phyloP scores from a whole-genome alignment of 1,139 yeast genomes.

The Suhomyces maxii region DNA sequence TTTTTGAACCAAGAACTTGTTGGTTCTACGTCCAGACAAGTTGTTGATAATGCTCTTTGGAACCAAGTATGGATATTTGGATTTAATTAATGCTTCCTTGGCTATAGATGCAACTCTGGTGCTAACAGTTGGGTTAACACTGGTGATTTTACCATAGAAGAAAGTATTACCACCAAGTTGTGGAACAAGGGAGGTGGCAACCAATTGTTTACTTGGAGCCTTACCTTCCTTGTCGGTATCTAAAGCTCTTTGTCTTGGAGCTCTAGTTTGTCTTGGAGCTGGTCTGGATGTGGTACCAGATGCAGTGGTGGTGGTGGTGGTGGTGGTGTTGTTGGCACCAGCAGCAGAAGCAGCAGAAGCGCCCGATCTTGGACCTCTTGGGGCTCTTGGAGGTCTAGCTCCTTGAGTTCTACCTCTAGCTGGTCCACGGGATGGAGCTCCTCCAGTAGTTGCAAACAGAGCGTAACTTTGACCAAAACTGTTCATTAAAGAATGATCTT shows the following conservation, averaged over 20 bases:
- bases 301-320: background rate
- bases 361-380: slow-evolving; percentile 5
- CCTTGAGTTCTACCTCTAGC: background rate
- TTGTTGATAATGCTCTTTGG: slow-evolving; percentile 38
- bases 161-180: slow-evolving; percentile 31
- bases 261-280: slow-evolving; percentile 9
- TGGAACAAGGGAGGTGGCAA: slow-evolving; percentile 24
- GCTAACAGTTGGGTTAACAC: slow-evolving; percentile 29
- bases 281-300: background rate
- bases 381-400: slow-evolving; percentile 6
- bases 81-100: slow-evolving; percentile 38
- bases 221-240: slow-evolving; percentile 7
- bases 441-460: slow-evolving; percentile 7
- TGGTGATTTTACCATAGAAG: slow-evolving; percentile 41
- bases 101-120: slow-evolving; percentile 46
- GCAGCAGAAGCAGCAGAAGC: slow-evolving; percentile 1
- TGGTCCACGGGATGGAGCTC: background rate
- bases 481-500: slow-evolving; percentile 13
- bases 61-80: slow-evolving; percentile 45
- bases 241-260: slow-evolving; percentile 2
- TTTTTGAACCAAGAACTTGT: slow-evolving; percentile 37
- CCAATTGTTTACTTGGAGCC: slow-evolving; percentile 16
- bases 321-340: background rate
- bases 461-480: slow-evolving; percentile 11
- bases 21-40: slow-evolving; percentile 27